Base-by-base conservation (phyloP, 2,329 filamentous ascomycete genomes). In the Arthrobotrys conoides region DNA sequence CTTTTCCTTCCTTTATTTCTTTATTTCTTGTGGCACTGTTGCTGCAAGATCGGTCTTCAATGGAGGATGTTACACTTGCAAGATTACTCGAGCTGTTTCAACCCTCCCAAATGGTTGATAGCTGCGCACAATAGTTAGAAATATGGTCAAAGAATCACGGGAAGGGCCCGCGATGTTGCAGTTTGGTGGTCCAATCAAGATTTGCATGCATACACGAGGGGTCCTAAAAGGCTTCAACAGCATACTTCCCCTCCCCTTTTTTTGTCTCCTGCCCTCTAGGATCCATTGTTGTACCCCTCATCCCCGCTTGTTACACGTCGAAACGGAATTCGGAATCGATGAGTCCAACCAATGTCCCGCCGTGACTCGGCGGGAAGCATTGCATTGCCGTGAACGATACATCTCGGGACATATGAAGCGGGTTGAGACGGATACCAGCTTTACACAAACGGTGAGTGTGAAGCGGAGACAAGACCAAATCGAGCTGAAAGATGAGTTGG, bases 231-330 rank as follows among this genome's bases (percentile, higher is more conserved):
- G 36, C 57, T 61, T 61, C 57, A 61, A 61, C 36, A 12, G 57
- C 57, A 5, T 14, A 61, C 16, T 24, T 36, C 57, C 57, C 57
- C 57, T 61, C 57, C 36, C 36, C 5, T n/a, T 44, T 30, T n/a
- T n/a, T n/a, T n/a, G n/a, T n/a, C 57, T 61, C 24, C 44, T 22
- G 20, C 36, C 36, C 27, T 61, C 20, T 20, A 61, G 57, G 57
- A 44, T 61, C 14, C 36, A 24, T 41, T 27, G 36, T 27, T 61
- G n/a, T n/a, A 61, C 36, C 57, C 57, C 57, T 61, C 48, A 51
- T 51, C 18, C 68, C 70, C 70, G 61, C 70, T 67, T 59, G 63
- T 67, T 73, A 73, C 70, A 73, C 51, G 70, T 73, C 61, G 16
- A 57, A 64, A 71, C 38, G 30, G 57, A 48, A 63, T 55, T 48